phyloP scores from a whole-genome alignment of 345 rosid species.

The Populus euphratica region DNA sequence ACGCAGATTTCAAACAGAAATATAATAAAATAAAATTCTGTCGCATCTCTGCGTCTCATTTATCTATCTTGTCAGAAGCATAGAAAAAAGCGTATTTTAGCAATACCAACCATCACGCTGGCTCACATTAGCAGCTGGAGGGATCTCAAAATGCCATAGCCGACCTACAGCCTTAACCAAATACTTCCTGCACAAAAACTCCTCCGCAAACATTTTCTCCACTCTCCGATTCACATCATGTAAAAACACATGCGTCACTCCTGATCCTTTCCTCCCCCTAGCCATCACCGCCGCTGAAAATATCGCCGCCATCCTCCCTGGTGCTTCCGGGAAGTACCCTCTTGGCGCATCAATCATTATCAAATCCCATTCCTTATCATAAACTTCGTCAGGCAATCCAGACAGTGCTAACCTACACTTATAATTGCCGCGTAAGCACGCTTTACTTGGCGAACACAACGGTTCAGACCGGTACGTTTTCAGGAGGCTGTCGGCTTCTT shows the following conservation, averaged over 20 bases:
- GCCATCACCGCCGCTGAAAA: slow-evolving; percentile 85
- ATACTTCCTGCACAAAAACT: slow-evolving; percentile 60
- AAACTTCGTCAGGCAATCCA: slow-evolving; percentile 69
- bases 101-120: slow-evolving; percentile 41
- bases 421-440: slow-evolving; percentile 53
- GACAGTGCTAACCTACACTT: slow-evolving; percentile 59
- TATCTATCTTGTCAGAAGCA: neutral
- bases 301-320: slow-evolving; percentile 77
- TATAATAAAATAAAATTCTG: neutral
- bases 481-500: slow-evolving; percentile 45
- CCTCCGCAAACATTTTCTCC: slow-evolving; percentile 58
- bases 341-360: slow-evolving; percentile 84
- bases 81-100: slow-evolving; percentile 24
- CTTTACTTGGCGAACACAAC: slow-evolving; percentile 44
- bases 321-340: slow-evolving; percentile 65
- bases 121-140: slow-evolving; percentile 42
- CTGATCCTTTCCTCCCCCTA: slow-evolving; percentile 54
- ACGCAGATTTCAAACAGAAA: neutral
- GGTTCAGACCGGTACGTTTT: slow-evolving; percentile 38
- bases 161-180: slow-evolving; percentile 45
- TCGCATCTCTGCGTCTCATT: neutral
- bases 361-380: slow-evolving; percentile 78
- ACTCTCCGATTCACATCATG: slow-evolving; percentile 69
- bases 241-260: slow-evolving; percentile 67
- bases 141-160: slow-evolving; percentile 76